Base-by-base conservation (phyloP, 345 rosid genomes). In the Combretum micranthum region DNA sequence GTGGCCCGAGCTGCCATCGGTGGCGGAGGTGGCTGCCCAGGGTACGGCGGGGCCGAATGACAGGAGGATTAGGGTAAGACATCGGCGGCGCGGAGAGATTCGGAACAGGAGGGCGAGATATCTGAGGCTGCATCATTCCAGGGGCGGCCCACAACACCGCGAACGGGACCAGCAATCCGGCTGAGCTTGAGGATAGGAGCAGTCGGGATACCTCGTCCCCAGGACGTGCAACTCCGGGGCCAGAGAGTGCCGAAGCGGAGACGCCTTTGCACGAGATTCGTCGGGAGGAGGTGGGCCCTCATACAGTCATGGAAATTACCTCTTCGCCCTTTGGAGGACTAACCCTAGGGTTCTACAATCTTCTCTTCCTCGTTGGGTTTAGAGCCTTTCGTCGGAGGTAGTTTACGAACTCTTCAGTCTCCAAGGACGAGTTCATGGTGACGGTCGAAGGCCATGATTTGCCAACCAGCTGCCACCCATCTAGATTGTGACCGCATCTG, bases 221-320 rank as follows among this genome's bases (percentile, higher is more conserved):
- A 5, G 96, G 96, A 26, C 99, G 96, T 2, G 97, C 99, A 11
- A 87, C 59, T 4, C 99, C 97, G 0, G 99, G 92, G n/a, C 99
- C 99, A 22, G 95, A 56, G 19, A 75, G 55, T 0, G 90, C 95
- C 9, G 72, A 46, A 1, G 81, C 96, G 1, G 84, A 62, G 12
- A 76, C 91, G 7, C 74, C 63, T 87, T 93, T 55, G 95, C 84
- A 10, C 99, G 92, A 19, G 99, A 93, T 56, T 93, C 99, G 44
- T 93, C 99, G 0, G 96, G 97, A 20, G 97, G 95, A 46, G 97
- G 99, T 21, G 97, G 99, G 43, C 99, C 97, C 64, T 93, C 99
- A n/a, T 12, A 93, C 97, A 12, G 99, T 90, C 95, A 93, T 90
- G 15, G 99, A 93, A 44, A 93, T 80, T 10, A 93, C 97, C 74